These are phyloP conservation scores for Arabidopsis hybrid DNA, from an alignment of 441 rosid genomes.

Conservation along the genomic window DNA sequence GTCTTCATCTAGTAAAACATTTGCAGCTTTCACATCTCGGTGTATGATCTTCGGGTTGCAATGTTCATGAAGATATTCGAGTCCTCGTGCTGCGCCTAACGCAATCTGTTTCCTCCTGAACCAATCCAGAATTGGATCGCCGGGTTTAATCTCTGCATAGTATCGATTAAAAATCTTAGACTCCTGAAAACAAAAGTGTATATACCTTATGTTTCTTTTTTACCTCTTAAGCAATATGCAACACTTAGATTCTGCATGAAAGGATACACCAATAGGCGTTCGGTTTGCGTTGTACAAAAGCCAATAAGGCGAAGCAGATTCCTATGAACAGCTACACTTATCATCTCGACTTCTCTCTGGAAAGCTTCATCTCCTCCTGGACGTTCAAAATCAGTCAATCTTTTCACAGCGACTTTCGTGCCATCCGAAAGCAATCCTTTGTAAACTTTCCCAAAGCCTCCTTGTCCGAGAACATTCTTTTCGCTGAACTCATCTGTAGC, in stretches of 20 bases:
- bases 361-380: slow-evolving; percentile 94
- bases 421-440: slow-evolving; percentile 84
- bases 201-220: slow-evolving; percentile 2
- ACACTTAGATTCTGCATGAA: slow-evolving; percentile 94
- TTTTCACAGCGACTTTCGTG: slow-evolving; percentile 84
- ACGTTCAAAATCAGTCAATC: slow-evolving; percentile 86
- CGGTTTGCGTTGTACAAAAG: slow-evolving; percentile 91
- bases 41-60: slow-evolving; percentile 98
- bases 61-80: slow-evolving; percentile 94
- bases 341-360: slow-evolving; percentile 96
- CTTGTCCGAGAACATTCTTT: slow-evolving; percentile 90
- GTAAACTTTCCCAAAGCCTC: slow-evolving; percentile 97
- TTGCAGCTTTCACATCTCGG: slow-evolving; percentile 95
- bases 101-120: slow-evolving; percentile 79
- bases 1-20: slow-evolving; percentile 86
- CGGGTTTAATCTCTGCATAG: slow-evolving; percentile 73
- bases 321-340: slow-evolving; percentile 93
- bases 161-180: background rate
- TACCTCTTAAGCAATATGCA: slow-evolving; percentile 88
- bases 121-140: slow-evolving; percentile 81
- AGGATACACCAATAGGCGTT: slow-evolving; percentile 93
- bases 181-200: background rate
- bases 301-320: slow-evolving; percentile 87
- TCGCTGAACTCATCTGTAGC: slow-evolving; percentile 84
- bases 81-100: slow-evolving; percentile 90